Evolutionary conservation across 176 grass and related monocot species (phyloP), one percentile per base, ranked within the genome.

Genomic region (Poa annua): DNA sequence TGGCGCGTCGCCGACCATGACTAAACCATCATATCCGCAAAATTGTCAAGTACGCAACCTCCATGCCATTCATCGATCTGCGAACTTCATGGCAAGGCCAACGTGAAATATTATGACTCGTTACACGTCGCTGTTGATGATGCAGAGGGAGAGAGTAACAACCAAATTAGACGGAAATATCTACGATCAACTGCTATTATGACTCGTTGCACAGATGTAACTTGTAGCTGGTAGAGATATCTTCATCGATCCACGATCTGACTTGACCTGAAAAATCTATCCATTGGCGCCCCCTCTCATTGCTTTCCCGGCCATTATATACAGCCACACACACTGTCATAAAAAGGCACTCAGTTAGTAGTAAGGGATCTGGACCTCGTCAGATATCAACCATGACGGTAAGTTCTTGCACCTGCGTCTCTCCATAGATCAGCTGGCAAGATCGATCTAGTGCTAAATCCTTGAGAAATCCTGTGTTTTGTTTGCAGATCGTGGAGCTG

Each of bases 401-500:
- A 70, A 85, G 69, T 83, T 76, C 9, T 62, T 13, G 8, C 22
- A 6, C 54, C 0, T 26, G 7, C 54, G 48, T 41, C 36, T 17
- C 12, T 35, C 61, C 54, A 35, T 42, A 45, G 20, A 10, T 89
- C 4, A 14, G 24, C 34, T 41, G 64, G 15, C 15, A 33, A 15
- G 10, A 22, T 13, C 48, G 7, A 22, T 13, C 48, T 32, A 13
- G 3, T 35, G 24, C 7, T 13, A 11, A 66, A 21, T 57, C 20
- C 19, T 16, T 69, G 3, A 14, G n/a, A 21, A 63, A 56, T 39
- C 11, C 68, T 11, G 45, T 78, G 16, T 22, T 14, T 81, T 78
- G 16, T 22, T 14, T 81, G 86, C 66, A 98, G 90, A 86, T 91
- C 56, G 84, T 97, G 53, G 95, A 95, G 87, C 62, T 98, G 86